Base-by-base conservation (phyloP, 768 basidiomycete species). In the Filobasidium wieringae region DNA sequence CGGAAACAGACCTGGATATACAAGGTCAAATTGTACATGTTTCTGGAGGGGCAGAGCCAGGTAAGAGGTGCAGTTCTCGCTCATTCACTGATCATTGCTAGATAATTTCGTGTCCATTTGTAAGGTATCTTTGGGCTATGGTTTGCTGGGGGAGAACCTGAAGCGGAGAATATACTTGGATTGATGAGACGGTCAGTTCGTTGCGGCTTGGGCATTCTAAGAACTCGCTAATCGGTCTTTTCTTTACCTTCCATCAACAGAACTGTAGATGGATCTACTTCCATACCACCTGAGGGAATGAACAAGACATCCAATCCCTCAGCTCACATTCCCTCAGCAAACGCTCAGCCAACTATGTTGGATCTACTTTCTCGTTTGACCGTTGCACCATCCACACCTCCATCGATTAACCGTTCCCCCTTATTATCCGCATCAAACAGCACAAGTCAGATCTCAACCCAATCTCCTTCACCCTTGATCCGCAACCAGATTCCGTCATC, bases 11-110 rank as follows among this genome's bases (percentile, higher is more conserved):
- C 31, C 36, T 64, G 19, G 60, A 64, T 26, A 41, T 64, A 15
- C 58, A 64, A 27, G 63, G 57, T n/a, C 62, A 62, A 51, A 49
- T 59, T 19, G 31, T 55, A 15, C 40, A 55, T 24, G 19, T 55
- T 8, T 34, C 43, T 14, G 43, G 32, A 31, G 32, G 50, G 17
- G 50, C 29, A 9, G 50, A 34, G 32, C n/a, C n/a, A 30, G 19
- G 50, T 36, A 53, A 12, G 52, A 36, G 9, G 33, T 17, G 26
- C 9, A 53, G 37, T 53, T 33, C 8, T 7, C 22, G 14, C 8
- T 19, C 17, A 19, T 9, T 12, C 51, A n/a, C n/a, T n/a, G n/a
- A n/a, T n/a, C n/a, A n/a, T n/a, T n/a, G n/a, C n/a, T n/a, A n/a
- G n/a, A n/a, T n/a, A 12, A 24, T 11, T 24, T 29, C 7, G 4